Evolutionary conservation across 805 yeast genomes (phyloP), one percentile per base, ranked within the genome.

Genomic region (Saccharomycopsis sp.): DNA sequence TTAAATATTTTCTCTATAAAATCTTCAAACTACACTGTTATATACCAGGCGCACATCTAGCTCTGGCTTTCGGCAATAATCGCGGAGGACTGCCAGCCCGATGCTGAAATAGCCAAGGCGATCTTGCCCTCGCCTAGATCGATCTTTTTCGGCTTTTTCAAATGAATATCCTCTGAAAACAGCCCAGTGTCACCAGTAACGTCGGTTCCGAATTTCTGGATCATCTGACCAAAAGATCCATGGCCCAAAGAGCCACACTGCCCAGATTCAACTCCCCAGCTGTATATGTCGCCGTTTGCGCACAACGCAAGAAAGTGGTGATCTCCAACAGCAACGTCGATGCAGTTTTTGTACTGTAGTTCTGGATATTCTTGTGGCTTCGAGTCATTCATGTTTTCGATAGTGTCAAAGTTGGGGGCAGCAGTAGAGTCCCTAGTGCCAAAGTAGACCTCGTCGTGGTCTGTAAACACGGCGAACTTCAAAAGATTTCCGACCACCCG

Each of bases 41-140:
- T n/a, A n/a, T n/a, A n/a, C n/a, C n/a, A n/a, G n/a, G n/a, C n/a
- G 34, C 18, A 8, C n/a, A n/a, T n/a, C n/a, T n/a, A n/a, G n/a
- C n/a, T n/a, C 3, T 34, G n/a, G 2, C 18, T 24, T 53, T 52
- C 51, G 34, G 65, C 64, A 15, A 81, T 72, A 55, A 87, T 72
- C 1, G 90, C 91, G 50, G 84, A 82, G 3, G 89, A 79, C 58
- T 87, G 94, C 92, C 92, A 87, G 1, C 94, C 95, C 15, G 83
- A 84, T 4, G 91, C 89, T 1, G 87, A 79, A 37, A 86, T 77
- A 0, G 84, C 83, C 20, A 85, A 68, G 66, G 85, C 82, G 34
- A 71, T 70, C 2, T 81, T 81, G 2, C 64, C 64, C 0, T 59
- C 73, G 34, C 70, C 61, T 1, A 73, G 57, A 1, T 69, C 62